Base-by-base conservation (phyloP, 2,329 filamentous ascomycete species). In the Triangularia setosa region DNA sequence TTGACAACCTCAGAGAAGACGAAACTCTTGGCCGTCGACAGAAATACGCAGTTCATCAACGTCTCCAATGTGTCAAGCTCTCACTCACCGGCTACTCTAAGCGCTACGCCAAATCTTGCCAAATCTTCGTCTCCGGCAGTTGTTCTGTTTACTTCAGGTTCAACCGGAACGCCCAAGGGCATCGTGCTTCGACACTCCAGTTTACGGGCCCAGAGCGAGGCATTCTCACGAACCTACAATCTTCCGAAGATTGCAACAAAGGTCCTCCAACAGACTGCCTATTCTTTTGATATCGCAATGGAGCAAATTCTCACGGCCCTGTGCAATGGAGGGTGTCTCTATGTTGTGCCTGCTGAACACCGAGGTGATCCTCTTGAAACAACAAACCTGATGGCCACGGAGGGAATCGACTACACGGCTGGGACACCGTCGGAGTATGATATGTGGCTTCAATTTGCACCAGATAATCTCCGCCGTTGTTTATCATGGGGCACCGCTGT, bases 141-240 rank as follows among this genome's bases (percentile, higher is more conserved):
- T 16, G 88, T 92, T 65, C 91, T 93, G 52, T 92, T 92, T 70
- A 93, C 90, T 0, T 90, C 86, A 64, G 84, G 90, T 8, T 91
- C 90, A 0, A 92, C 90, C 0, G 90, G 90, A 0, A 76, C 85
- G 0, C 90, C 90, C 0, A 93, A 93, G 75, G 90, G 90, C 1
- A 89, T 92, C 6, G 69, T 76, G 1, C n/a, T 72, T 5, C 64
- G 30, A 40, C 62, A 70, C 62, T 18, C 35, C 27, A 44, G 61
- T 28, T 23, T 67, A 1, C 27, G 33, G 9, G 70, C 69, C 44
- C 33, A 69, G 12, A 63, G 68, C 21, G 67, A 68, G n/a, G 63
- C 59, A 1, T 69, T 65, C 14, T 63, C 58, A 9, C 30, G 56
- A 4, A 56, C 58, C 8, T 48, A 66, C 18, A 63, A 64, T 7